These are phyloP conservation scores for Hypoxylon crocopeplum DNA, from an alignment of 495 filamentous ascomycete genomes.

Conservation along the genomic window DNA sequence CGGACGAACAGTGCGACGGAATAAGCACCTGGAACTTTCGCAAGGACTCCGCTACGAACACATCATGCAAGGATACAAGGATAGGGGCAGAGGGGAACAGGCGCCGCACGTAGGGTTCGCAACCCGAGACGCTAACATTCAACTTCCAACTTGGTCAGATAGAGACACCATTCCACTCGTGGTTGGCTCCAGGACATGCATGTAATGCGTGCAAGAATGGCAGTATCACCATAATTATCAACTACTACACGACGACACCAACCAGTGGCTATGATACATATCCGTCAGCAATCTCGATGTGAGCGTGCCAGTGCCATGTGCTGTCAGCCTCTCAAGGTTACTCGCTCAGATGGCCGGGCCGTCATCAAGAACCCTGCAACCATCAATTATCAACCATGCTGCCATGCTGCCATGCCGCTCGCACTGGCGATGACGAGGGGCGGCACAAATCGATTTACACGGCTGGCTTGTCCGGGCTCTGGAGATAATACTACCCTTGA, in stretches of 20 bases:
- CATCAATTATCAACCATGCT: constrained; percentile 3
- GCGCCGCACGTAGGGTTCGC: constrained; percentile 33
- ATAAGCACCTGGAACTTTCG: constrained; percentile 1
- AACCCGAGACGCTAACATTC: constrained; percentile 24
- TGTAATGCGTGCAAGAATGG: neutral
- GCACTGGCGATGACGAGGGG: constrained; percentile 23
- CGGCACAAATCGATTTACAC: constrained; percentile 11
- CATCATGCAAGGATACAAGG: constrained; percentile 20
- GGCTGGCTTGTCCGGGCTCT: neutral
- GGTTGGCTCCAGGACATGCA: neutral
- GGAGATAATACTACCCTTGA: constrained; percentile 3
- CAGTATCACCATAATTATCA: neutral
- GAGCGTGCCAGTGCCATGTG: constrained; percentile 36
- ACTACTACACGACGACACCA: neutral
- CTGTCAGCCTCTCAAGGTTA: constrained; percentile 32
- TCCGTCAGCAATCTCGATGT: constrained; percentile 29
- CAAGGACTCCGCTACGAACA: constrained; percentile 17
- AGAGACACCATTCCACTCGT: neutral
- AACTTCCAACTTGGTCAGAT: neutral
- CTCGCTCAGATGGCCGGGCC: constrained; percentile 21
- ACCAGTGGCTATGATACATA: neutral
- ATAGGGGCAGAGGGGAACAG: constrained; percentile 26
- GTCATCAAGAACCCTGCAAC: constrained; percentile 22
- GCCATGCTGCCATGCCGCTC: constrained; percentile 2
- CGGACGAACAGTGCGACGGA: constrained; percentile 3